Conservation (phyloP, 1,284 basidiomycete genomes). For the Hemileia vastatrix region DNA sequence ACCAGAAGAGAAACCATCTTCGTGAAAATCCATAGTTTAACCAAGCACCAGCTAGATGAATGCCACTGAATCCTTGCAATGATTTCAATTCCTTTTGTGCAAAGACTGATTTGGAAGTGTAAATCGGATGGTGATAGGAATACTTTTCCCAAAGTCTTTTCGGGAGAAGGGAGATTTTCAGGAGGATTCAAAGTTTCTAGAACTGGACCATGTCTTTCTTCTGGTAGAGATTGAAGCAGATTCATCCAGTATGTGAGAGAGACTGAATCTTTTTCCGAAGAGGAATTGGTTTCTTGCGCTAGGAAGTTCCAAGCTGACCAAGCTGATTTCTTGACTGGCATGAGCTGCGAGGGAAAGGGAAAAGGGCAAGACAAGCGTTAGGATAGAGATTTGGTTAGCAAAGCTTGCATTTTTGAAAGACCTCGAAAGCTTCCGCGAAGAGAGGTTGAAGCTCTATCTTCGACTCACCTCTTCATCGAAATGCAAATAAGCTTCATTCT, state of each 20-base stretch:
- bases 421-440: no score
- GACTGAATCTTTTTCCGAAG: no score
- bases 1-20: no score
- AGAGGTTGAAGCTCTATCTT: not conserved
- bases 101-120: no score
- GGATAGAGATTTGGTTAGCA: no score
- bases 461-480: conserved; percentile 47
- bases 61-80: no score
- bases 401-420: no score
- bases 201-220: conserved; percentile 55
- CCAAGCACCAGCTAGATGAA: no score
- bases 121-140: conserved; percentile 61
- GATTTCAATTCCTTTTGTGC: no score
- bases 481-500: conserved; percentile 63
- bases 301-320: conserved; percentile 20
- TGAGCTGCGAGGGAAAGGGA: conserved; percentile 14
- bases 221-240: conserved; percentile 60
- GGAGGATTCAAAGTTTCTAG: conserved; percentile 68
- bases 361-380: no score
- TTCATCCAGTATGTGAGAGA: conserved; percentile 74
- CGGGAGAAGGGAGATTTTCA: conserved; percentile 53
- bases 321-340: not conserved
- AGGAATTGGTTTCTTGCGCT: no score
- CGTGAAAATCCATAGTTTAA: no score
- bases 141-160: conserved; percentile 52